These are phyloP conservation scores for Mycena rebaudengoi DNA, from an alignment of 768 basidiomycete genomes.

Conservation along the genomic window DNA sequence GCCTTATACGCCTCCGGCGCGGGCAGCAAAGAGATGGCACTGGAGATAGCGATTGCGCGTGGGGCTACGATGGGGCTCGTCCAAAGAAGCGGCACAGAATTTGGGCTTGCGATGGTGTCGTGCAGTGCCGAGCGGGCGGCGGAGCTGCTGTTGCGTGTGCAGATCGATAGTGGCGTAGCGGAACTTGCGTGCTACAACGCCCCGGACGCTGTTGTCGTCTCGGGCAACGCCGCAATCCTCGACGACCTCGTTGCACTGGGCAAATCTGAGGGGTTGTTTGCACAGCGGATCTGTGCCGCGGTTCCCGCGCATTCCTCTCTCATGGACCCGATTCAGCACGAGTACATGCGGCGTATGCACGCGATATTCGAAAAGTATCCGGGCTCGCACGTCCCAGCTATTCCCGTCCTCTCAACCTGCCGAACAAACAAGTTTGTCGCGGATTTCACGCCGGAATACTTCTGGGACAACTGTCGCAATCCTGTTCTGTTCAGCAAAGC, in stretches of 20 bases:
- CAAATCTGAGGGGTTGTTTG: slow-evolving; percentile 30
- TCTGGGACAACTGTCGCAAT: slow-evolving; percentile 10
- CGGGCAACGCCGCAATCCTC: slow-evolving; percentile 26
- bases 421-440: neutral
- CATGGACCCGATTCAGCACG: slow-evolving; percentile 34
- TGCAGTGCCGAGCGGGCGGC: slow-evolving; percentile 19
- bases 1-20: slow-evolving; percentile 43
- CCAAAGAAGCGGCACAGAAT: neutral
- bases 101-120: slow-evolving; percentile 39
- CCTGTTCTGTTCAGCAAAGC: neutral
- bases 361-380: neutral
- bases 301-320: slow-evolving; percentile 38
- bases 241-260: slow-evolving; percentile 33
- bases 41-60: slow-evolving; percentile 44
- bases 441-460: neutral
- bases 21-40: slow-evolving; percentile 32
- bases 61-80: slow-evolving; percentile 34
- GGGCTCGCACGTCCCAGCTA: neutral
- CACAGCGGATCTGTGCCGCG: slow-evolving; percentile 33
- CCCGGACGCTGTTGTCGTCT: slow-evolving; percentile 35
- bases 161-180: neutral
- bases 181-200: slow-evolving; percentile 43
- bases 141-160: neutral
- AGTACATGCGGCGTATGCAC: neutral
- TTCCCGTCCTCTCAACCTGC: neutral